Percentiles rank a stretch among this genome's conserved stretches.
Conservation (phyloP, 805 yeast species). For the Pichia nakasei region DNA sequence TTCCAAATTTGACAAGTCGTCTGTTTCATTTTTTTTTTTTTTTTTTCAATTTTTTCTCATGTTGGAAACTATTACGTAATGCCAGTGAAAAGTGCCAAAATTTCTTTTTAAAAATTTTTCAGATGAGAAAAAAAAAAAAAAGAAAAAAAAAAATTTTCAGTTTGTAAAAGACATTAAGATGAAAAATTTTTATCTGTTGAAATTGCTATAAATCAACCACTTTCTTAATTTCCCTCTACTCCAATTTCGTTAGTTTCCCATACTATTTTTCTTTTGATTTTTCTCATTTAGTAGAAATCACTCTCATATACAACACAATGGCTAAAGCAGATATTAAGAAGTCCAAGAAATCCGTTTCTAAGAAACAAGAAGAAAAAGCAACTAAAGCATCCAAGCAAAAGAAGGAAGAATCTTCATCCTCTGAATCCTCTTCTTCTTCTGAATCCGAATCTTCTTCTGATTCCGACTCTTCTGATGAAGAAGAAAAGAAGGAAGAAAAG, state of each 20-base stretch:
- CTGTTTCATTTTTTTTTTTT: too few relatives aligned
- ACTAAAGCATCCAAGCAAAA: conserved; percentile 20
- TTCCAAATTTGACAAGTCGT: too few relatives aligned
- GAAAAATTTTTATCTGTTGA: neutral
- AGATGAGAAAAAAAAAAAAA: neutral
- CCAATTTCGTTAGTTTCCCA: neutral
- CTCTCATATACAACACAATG: conserved; percentile 13
- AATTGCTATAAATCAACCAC: neutral
- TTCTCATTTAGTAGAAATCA: neutral
- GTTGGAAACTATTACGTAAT: neutral
- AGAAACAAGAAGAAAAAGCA: conserved; percentile 18
- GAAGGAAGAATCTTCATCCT: conserved; percentile 18
- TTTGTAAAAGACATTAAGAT: neutral
- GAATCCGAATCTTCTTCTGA: conserved; percentile 16
- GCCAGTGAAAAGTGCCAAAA: neutral
- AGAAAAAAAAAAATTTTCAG: neutral
- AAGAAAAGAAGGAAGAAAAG: conserved; percentile 14
- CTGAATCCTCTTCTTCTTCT: conserved; percentile 16
- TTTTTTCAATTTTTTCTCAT: too few relatives aligned
- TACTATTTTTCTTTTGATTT: neutral
- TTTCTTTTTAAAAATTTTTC: too few relatives aligned
- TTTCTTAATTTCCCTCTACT: neutral
- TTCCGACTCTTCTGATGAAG: conserved; percentile 19
- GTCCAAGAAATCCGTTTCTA: conserved; percentile 19
- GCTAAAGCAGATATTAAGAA: conserved; percentile 23